These are phyloP conservation scores for Rhodotorula mucilaginosa DNA, from an alignment of 1,284 basidiomycete genomes.

Conservation along the genomic window DNA sequence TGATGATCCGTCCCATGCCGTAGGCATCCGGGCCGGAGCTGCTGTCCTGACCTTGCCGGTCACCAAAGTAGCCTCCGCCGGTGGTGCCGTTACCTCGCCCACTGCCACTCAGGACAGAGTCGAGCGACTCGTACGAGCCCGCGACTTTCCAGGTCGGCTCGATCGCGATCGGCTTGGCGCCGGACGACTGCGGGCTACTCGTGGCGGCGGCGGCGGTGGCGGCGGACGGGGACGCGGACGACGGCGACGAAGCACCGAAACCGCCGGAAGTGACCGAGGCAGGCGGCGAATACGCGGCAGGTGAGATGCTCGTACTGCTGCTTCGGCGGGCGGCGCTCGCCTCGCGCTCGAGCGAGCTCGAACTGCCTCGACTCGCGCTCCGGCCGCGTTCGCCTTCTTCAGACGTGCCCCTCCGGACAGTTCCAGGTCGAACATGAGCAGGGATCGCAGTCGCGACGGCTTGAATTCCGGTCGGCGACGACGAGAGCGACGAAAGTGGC, in stretches of 20 bases:
- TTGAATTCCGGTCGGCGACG: constrained; percentile 13
- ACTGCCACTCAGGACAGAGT: constrained; percentile 14
- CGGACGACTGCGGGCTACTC: neutral
- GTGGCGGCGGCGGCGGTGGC: constrained; percentile 1
- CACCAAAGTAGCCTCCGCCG: neutral
- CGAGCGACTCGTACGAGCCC: constrained; percentile 29
- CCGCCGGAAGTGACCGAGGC: neutral
- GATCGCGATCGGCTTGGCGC: constrained; percentile 16
- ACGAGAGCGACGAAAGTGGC: neutral
- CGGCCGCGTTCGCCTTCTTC: constrained; percentile 22
- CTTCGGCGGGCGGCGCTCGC: constrained; percentile 25
- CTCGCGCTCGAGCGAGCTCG: constrained; percentile 34
- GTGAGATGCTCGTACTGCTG: constrained; percentile 33
- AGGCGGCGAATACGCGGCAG: constrained; percentile 32
- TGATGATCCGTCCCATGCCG: constrained; percentile 13
- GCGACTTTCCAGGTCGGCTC: constrained; percentile 5
- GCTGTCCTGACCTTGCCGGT: neutral
- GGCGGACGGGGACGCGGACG: constrained; percentile 15
- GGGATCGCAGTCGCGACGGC: constrained; percentile 36
- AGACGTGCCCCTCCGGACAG: neutral
- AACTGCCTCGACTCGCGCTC: constrained; percentile 31
- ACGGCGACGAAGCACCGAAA: neutral
- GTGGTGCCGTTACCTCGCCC: neutral
- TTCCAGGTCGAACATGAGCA: constrained; percentile 26
- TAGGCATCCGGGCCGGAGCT: neutral